Evolutionary conservation across 2,329 filamentous ascomycete species (phyloP), one percentile per base, ranked within the genome.

Genomic region (Mycogone perniciosa): DNA sequence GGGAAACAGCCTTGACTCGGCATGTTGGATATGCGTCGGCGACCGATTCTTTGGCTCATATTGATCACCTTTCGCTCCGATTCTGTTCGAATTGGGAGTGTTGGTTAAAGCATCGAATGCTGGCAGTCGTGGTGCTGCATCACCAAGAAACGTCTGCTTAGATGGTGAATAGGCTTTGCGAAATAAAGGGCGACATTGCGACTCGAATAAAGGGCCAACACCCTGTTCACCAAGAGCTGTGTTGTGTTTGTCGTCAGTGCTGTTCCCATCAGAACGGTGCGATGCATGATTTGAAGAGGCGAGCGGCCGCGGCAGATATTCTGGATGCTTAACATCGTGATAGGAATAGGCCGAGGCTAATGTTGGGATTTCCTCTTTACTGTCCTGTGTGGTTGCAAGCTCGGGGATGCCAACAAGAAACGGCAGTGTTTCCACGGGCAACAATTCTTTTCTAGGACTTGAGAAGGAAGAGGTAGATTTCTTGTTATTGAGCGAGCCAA

Each of bases 241-340:
- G 26, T 20, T 45, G 20, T 29, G 7, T 30, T 45, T n/a, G 13
- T 9, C 7, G 11, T 9, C 37, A 27, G 10, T 4, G 3, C 6
- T 6, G 11, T 4, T n/a, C 29, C 41, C 39, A 6, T 13, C 11
- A 3, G 33, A 31, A 8, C 29, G 29, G 10, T 11, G 13, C 10
- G 39, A 40, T 13, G 41, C 43, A 11, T 35, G 45, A 41, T 10
- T 30, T 4, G 40, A 33, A 4, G 50, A 44, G n/a, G 34, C 37
- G 30, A 52, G 50, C n/a, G 50, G 50, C 29, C 31, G 20, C 29
- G 50, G 50, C 27, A 52, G 41, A 31, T 34, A 52, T 20, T 48
- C 50, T 6, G 50, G 41, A 30, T 48, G 45, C 31, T 45, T 40
- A 30, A 52, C 43, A 11, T 44, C 20, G 10, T n/a, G 8, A 30